Conservation (phyloP, 2,329 filamentous ascomycete species). For the Davidsoniella virescens region DNA sequence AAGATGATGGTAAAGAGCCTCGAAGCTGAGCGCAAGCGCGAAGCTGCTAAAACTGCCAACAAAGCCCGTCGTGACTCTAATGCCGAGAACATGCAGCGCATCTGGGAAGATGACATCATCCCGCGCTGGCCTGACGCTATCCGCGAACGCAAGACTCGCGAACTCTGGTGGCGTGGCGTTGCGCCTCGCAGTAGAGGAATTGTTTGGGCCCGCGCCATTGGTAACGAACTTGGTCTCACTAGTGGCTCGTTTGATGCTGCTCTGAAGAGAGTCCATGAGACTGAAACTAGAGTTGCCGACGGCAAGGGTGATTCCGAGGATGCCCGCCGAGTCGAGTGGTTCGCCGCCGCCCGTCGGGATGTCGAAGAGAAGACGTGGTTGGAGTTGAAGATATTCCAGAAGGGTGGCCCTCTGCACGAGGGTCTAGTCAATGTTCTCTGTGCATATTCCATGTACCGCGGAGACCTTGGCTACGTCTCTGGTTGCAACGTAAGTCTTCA, state of each 20-base stretch:
- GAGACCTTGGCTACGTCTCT: conserved; percentile 61
- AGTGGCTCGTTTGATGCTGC: conserved; percentile 55
- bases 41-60: conserved; percentile 34
- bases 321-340: conserved; percentile 39
- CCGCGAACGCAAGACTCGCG: conserved; percentile 49
- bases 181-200: conserved; percentile 51
- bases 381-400: conserved; percentile 57
- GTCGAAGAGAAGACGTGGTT: conserved; percentile 48
- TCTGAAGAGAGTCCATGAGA: conserved; percentile 46
- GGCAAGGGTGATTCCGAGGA: conserved; percentile 38
- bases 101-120: conserved; percentile 64
- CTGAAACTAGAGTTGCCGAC: conserved; percentile 39
- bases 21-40: conserved; percentile 43
- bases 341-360: conserved; percentile 47
- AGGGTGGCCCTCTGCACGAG: conserved; percentile 48
- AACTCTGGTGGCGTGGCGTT: conserved; percentile 71
- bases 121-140: conserved; percentile 62
- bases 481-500: conserved; percentile 51
- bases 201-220: conserved; percentile 56
- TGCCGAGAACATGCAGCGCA: conserved; percentile 36
- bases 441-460: conserved; percentile 68
- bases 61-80: conserved; percentile 37
- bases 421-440: conserved; percentile 55
- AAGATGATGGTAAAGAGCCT: conserved; percentile 57
- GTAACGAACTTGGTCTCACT: conserved; percentile 55